Conservation (phyloP, 768 basidiomycete genomes). For the Pleurotus platypus region DNA sequence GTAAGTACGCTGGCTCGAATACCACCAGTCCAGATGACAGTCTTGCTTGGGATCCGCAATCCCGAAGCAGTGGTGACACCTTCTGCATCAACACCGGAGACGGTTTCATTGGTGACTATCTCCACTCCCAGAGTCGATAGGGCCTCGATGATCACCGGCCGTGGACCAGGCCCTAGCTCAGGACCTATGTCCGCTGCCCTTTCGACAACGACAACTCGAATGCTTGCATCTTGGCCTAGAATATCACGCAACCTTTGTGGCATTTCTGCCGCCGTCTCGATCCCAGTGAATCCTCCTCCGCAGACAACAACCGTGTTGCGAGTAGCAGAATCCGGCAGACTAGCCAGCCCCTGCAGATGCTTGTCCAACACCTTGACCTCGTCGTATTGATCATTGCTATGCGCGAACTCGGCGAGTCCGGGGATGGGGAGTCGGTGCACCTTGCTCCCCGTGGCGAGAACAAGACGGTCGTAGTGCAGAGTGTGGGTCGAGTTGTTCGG, state of each 20-base stretch:
- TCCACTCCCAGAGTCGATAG: slow-evolving; percentile 12
- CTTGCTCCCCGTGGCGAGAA: slow-evolving; percentile 18
- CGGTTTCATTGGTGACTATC: slow-evolving; percentile 11
- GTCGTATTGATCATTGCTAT: slow-evolving; percentile 15
- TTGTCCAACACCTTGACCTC: slow-evolving; percentile 13
- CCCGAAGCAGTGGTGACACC: slow-evolving; percentile 15
- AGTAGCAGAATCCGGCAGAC: slow-evolving; percentile 11
- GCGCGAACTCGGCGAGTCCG: slow-evolving; percentile 14
- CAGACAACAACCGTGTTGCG: slow-evolving; percentile 19
- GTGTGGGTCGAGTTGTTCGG: slow-evolving; percentile 6
- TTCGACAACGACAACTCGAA: slow-evolving; percentile 15
- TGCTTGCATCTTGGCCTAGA: slow-evolving; percentile 11
- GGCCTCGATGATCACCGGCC: slow-evolving; percentile 13
- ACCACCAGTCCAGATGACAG: slow-evolving; percentile 20
- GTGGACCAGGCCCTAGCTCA: slow-evolving; percentile 12
- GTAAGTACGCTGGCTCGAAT: slow-evolving; percentile 17
- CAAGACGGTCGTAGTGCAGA: slow-evolving; percentile 14
- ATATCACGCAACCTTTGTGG: slow-evolving; percentile 14
- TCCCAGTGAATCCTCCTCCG: slow-evolving; percentile 19
- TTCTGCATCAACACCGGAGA: slow-evolving; percentile 14
- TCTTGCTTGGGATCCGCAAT: slow-evolving; percentile 13
- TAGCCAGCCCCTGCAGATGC: slow-evolving; percentile 14
- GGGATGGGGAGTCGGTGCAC: slow-evolving; percentile 14
- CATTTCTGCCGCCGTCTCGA: slow-evolving; percentile 18
- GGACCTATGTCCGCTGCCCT: slow-evolving; percentile 8